Conservation (phyloP, 768 basidiomycete species). For the Leucocoprinus birnbaumii region DNA sequence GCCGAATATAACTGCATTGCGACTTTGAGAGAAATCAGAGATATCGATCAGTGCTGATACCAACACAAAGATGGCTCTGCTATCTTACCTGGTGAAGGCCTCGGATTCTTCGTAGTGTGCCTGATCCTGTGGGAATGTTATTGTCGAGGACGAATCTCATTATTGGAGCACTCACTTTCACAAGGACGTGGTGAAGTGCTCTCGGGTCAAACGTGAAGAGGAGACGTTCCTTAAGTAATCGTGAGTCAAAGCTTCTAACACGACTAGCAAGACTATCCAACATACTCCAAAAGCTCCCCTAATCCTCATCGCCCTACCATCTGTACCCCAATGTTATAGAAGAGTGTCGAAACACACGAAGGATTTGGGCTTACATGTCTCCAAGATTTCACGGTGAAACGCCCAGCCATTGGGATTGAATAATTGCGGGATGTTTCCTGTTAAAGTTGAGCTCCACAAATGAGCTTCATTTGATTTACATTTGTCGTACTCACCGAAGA, state of each 20-base stretch:
- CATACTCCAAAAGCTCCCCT: slow-evolving; percentile 31
- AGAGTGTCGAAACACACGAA: neutral
- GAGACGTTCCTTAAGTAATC: neutral
- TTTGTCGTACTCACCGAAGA: neutral
- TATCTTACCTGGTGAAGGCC: slow-evolving; percentile 20
- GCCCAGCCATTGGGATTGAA: slow-evolving; percentile 31
- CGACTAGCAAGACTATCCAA: neutral
- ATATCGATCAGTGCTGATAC: too few species aligned
- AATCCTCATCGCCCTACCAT: slow-evolving; percentile 30
- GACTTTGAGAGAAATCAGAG: neutral
- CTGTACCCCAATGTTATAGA: slow-evolving; percentile 13
- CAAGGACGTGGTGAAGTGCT: slow-evolving; percentile 41
- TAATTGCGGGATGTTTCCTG: slow-evolving; percentile 33
- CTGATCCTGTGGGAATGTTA: slow-evolving; percentile 23
- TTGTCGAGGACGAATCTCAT: neutral
- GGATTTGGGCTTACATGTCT: slow-evolving; percentile 24
- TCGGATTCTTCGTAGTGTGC: slow-evolving; percentile 23
- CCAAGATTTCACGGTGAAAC: slow-evolving; percentile 30
- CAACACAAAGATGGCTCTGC: neutral
- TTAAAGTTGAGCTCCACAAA: neutral
- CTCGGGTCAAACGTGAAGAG: slow-evolving; percentile 31
- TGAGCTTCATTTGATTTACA: neutral
- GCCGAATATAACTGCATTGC: slow-evolving; percentile 22
- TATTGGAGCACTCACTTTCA: slow-evolving; percentile 31
- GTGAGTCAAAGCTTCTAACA: neutral